These are phyloP conservation scores for Phaffomyces thermotolerans DNA, from an alignment of 805 yeast species.

Conservation along the genomic window DNA sequence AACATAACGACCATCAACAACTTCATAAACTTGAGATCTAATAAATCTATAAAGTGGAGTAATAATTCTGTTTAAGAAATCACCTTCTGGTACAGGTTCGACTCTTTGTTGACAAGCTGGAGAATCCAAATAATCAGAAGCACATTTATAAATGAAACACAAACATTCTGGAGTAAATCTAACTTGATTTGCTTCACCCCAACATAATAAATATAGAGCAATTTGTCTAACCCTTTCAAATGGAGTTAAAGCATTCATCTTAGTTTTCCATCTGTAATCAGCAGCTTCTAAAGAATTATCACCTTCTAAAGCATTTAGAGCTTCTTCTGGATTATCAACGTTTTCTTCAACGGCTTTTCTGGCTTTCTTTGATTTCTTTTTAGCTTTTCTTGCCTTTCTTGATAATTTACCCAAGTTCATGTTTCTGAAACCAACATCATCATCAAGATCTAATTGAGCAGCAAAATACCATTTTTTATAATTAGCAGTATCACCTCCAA, in stretches of 20 bases:
- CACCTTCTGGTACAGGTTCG: conserved; percentile 81
- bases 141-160: conserved; percentile 93
- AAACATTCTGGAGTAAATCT: conserved; percentile 88
- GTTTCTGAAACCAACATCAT: conserved; percentile 75
- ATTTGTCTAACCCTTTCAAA: conserved; percentile 74
- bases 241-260: conserved; percentile 66
- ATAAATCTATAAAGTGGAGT: conserved; percentile 82
- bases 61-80: conserved; percentile 82
- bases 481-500: conserved; percentile 82
- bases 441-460: conserved; percentile 81
- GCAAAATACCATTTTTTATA: conserved; percentile 87
- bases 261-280: conserved; percentile 73
- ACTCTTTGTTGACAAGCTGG: conserved; percentile 86
- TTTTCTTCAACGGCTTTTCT: conserved; percentile 63
- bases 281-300: conserved; percentile 84
- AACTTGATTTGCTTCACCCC: conserved; percentile 94
- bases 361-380: conserved; percentile 74
- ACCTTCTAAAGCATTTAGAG: conserved; percentile 63
- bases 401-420: conserved; percentile 71
- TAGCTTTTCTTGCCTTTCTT: conserved; percentile 73
- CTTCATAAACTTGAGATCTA: conserved; percentile 76
- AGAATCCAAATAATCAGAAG: conserved; percentile 80
- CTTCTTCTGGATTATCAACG: conserved; percentile 52
- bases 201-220: conserved; percentile 64
- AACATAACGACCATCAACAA: conserved; percentile 72